Evolutionary conservation across 2,329 filamentous ascomycete genomes (phyloP), one percentile per base, ranked within the genome.

Genomic region (Ceratocystis cubensis): DNA sequence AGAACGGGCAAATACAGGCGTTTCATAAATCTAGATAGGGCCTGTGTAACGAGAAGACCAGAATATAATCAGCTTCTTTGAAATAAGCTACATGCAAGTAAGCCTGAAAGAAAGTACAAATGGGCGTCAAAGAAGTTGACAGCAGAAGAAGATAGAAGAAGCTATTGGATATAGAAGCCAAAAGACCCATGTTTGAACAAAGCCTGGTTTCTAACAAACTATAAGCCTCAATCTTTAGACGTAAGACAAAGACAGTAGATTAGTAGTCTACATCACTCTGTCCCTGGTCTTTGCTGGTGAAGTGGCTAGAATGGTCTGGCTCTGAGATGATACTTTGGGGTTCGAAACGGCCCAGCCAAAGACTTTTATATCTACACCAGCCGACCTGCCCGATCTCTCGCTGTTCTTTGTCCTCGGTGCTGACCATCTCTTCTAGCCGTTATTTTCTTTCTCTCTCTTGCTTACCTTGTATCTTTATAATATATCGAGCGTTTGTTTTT

Each of bases 361-460:
- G 22, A 56, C 50, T 13, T 41, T 56, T 56, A 56, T 56, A 56
- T 56, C 22, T 56, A 56, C 8, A 15, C 13, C 20, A 25, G n/a
- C 50, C 25, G 50, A 0, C 50, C 50, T 15, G 22, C 13, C 22
- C 30, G 8, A 20, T 56, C 50, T 28, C 50, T 56, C 13, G 10
- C 2, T 17, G 13, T 28, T 56, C 20, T 22, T 56, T 25, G 20
- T 56, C 22, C 25, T 17, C 22, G 13, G 46, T 22, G 5, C 46
- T 22, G 46, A 5, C 10, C 37, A 15, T 48, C 3, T 28, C 28
- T 59, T 33, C 6, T 59, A 17, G 28, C 1, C 37, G 13, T 37
- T 65, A n/a, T 61, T 45, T 33, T 44, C 30, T 15, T 44, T 65
- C 33, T 46, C 61, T 64, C 41, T 53, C 22, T 10, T 45, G 17